Conservation (phyloP, 495 filamentous ascomycete genomes). For the Copromyces sp. region DNA sequence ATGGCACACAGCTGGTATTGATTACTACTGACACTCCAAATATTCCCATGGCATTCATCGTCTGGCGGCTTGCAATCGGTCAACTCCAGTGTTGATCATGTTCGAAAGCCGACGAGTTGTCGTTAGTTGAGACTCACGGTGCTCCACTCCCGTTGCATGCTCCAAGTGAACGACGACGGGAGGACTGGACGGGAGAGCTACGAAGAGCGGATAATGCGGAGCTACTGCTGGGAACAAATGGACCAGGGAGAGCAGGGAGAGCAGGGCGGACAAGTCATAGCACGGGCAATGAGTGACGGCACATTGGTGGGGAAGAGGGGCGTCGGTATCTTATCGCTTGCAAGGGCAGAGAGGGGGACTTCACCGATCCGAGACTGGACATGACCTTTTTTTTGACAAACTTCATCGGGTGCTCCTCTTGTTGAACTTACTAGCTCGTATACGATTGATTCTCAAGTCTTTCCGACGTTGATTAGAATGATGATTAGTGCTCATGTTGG, state of each 20-base stretch:
- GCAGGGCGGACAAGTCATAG: background rate
- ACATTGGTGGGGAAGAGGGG: background rate
- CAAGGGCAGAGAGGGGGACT: background rate
- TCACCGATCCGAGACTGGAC: background rate
- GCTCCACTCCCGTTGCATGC: background rate
- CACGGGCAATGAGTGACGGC: background rate
- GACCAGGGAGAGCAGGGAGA: background rate
- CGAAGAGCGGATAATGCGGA: background rate
- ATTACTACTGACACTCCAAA: background rate
- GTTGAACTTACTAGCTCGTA: background rate
- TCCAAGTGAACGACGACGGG: background rate
- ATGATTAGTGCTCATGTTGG: background rate
- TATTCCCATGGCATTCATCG: background rate
- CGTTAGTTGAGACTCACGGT: background rate
- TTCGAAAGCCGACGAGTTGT: background rate
- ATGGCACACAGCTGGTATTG: background rate
- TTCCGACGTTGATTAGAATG: background rate
- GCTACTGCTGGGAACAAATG: background rate
- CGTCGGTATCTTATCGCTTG: background rate
- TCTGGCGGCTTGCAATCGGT: background rate
- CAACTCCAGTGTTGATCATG: background rate
- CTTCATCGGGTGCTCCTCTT: background rate
- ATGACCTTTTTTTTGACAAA: background rate
- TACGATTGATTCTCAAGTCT: background rate
- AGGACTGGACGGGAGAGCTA: background rate